A percentile compares a stretch with the other conserved stretches of the same genome.
phyloP scores from a whole-genome alignment of 225 moss, liverwort and hornwort genomes.

The Polytrichum formosum region DNA sequence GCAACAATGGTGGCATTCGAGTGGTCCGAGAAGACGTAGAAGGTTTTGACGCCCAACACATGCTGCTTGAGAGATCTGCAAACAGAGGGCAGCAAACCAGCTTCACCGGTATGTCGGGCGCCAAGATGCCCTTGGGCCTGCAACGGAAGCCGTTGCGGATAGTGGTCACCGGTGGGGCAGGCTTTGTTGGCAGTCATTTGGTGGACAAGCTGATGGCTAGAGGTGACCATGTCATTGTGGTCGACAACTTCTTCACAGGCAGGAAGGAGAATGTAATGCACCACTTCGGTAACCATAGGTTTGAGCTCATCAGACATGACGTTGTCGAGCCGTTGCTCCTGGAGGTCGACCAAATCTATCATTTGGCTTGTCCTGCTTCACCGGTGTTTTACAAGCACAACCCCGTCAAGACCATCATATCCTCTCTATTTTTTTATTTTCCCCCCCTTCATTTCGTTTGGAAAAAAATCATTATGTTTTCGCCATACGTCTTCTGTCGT shows the following conservation, averaged over 20 bases:
- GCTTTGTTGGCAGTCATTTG: conserved; percentile 60
- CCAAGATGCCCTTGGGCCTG: conserved; percentile 53
- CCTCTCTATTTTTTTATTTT: conserved; percentile 9
- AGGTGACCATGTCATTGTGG: conserved; percentile 56
- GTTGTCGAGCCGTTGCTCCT: conserved; percentile 61
- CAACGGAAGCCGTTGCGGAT: conserved; percentile 41
- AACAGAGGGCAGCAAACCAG: background rate
- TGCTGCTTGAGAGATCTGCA: conserved; percentile 9
- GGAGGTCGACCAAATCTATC: conserved; percentile 67
- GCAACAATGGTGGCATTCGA: background rate
- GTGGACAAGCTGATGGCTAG: conserved; percentile 56
- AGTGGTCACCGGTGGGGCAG: conserved; percentile 66
- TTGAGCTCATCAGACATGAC: conserved; percentile 60
- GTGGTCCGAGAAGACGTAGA: background rate
- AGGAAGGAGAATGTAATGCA: conserved; percentile 66
- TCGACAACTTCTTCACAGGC: conserved; percentile 66
- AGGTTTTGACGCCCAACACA: background rate
- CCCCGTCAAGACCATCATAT: conserved; percentile 72
- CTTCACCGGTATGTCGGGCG: conserved; percentile 6
- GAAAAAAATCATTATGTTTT: too few relatives aligned
- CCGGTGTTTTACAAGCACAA: conserved; percentile 67
- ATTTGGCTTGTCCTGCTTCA: conserved; percentile 61
- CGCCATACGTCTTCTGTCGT: too few relatives aligned
- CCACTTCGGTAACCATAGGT: conserved; percentile 48
- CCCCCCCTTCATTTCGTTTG: too few relatives aligned